Base-by-base conservation (phyloP, 148 eudicot species). In the Oxyria digyna region DNA sequence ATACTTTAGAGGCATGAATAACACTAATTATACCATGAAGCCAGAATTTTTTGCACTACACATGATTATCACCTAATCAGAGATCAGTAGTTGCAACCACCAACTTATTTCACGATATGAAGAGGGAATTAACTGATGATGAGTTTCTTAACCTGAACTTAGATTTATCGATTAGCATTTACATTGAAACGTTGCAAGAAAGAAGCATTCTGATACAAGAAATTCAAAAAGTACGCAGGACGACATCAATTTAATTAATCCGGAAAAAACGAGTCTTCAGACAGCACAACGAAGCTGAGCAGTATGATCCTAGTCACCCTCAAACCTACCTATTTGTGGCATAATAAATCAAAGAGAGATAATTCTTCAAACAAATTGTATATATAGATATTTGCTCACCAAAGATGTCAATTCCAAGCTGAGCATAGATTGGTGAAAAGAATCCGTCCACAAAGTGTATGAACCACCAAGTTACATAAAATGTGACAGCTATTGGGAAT, bases 391-490 rank as follows among this genome's bases (percentile, higher is more conserved):
- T 52, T 67, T 29, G 46, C 89, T 77, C 78, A 89, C 96, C 96
- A 74, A 89, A 89, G 12, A 89, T 83, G 74, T 87, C 72, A 68
- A 89, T 89, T 75, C 96, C 96, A 72, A 89, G 91, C 62, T 89
- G 91, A 67, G 85, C 89, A 76, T 89, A 89, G 46, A 89, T 87
- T 24, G 96, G 96, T 70, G 96, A 89, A 82, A 87, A 89, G 74
- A 89, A 83, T 2, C 96, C 96, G 75, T 89, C 96, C 70, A 89
- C 96, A 67, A 89, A 85, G 78, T 81, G 91, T 74, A 89, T 89
- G 71, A 89, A 89, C 96, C 96, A 89, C 87, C 91, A 89, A 68
- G 96, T 89, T 74, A 89, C 69, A 41, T 89, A 89, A 80, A 89
- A 89, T 41, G 96, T 89, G 85, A 89, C 65, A 24, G 89, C 96